A percentile compares a stretch with the other conserved stretches of the same genome.
phyloP scores from a whole-genome alignment of 352 stramenopile genomes.

The Phytophthora agathidicida region DNA sequence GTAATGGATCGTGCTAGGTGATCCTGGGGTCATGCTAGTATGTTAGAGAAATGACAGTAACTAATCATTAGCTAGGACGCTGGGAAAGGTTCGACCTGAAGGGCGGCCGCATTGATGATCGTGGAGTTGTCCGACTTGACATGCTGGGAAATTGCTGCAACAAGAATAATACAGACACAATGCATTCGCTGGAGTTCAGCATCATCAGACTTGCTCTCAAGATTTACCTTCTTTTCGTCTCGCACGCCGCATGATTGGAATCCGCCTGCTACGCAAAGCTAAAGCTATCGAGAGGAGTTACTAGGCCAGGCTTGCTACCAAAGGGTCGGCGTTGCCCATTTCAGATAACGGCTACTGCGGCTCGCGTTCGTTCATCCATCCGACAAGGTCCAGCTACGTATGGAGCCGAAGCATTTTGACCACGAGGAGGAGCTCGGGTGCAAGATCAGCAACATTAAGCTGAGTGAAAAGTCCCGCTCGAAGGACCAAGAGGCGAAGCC shows the following conservation, averaged over 20 bases:
- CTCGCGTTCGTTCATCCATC: slow-evolving; percentile 1
- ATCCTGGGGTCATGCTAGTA: slow-evolving; percentile 30
- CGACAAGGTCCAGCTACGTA: slow-evolving; percentile 18
- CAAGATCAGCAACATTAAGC: slow-evolving; percentile 76
- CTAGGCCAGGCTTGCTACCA: slow-evolving; percentile 1
- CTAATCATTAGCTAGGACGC: no score
- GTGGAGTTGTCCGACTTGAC: slow-evolving; percentile 46
- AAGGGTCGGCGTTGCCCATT: slow-evolving; percentile 22
- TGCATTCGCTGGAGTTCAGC: neutral
- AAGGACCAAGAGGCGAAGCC: slow-evolving; percentile 57
- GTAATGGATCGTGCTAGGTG: slow-evolving; percentile 62
- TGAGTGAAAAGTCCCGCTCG: slow-evolving; percentile 55
- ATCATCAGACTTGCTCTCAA: neutral
- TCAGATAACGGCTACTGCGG: slow-evolving; percentile 12
- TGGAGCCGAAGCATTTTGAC: slow-evolving; percentile 71
- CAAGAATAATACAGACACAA: neutral
- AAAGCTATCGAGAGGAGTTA: neutral
- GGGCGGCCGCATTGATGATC: slow-evolving; percentile 73
- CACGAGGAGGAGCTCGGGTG: slow-evolving; percentile 63
- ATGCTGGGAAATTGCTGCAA: slow-evolving; percentile 23
- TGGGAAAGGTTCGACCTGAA: slow-evolving; percentile 70
- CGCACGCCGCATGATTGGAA: slow-evolving; percentile 13
- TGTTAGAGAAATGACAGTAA: neutral
- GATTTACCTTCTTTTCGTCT: slow-evolving; percentile 26
- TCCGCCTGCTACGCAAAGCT: no score